These are phyloP conservation scores for Phytopythium montanum DNA, from an alignment of 352 stramenopile species.

Conservation along the genomic window DNA sequence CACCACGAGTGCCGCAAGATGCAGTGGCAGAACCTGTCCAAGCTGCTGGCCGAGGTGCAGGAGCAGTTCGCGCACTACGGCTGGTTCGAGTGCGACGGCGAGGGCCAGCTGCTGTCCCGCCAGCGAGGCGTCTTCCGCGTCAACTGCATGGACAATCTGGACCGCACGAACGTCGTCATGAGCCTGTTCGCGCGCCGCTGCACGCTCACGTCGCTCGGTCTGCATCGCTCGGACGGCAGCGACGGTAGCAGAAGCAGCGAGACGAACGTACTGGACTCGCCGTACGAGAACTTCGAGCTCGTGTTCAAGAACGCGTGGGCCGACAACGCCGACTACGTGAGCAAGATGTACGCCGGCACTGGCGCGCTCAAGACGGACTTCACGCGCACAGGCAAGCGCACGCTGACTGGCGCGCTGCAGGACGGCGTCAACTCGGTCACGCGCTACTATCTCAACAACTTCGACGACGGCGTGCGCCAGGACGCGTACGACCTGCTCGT, in stretches of 20 bases:
- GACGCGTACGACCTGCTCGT: conserved; percentile 92
- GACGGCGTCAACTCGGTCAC: conserved; percentile 95
- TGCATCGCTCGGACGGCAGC: conserved; percentile 25
- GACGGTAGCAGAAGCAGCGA: conserved; percentile 5
- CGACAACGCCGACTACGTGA: conserved; percentile 95
- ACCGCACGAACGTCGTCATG: conserved; percentile 97
- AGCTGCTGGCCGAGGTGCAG: conserved; percentile 80
- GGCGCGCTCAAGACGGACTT: conserved; percentile 95
- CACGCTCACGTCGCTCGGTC: conserved; percentile 69
- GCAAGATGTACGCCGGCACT: conserved; percentile 91
- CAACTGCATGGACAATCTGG: conserved; percentile 98
- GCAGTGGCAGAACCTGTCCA: conserved; percentile 90
- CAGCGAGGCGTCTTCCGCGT: conserved; percentile 94
- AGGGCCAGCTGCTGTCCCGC: conserved; percentile 47
- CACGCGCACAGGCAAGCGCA: conserved; percentile 93
- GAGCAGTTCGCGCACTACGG: conserved; percentile 63
- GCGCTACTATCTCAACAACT: conserved; percentile 97
- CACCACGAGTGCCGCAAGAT: conserved; percentile 94
- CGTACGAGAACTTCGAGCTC: conserved; percentile 56
- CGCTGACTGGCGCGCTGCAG: conserved; percentile 84
- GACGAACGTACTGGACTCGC: conserved; percentile 45
- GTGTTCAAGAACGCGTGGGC: conserved; percentile 91
- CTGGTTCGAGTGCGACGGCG: conserved; percentile 63
- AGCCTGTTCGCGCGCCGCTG: conserved; percentile 90
- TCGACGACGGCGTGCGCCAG: conserved; percentile 90